Base-by-base conservation (phyloP, 192 early-diverging fungal species). In the Dissophora globulifera region DNA sequence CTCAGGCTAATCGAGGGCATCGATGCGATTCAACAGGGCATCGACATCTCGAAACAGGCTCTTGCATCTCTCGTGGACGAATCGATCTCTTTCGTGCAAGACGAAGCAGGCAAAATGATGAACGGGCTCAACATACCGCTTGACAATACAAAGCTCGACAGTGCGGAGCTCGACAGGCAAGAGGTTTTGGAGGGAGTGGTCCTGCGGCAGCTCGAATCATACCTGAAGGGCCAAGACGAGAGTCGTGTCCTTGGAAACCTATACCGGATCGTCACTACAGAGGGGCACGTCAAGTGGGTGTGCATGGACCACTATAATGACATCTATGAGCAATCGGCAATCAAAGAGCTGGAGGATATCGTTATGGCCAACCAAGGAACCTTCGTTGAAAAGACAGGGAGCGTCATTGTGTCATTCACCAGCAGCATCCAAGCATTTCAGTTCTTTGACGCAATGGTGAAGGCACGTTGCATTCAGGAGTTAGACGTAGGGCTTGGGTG, bases 261-360 rank as follows among this genome's bases (percentile, higher is more conserved):
- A 9, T 67, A 50, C 46, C 35, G 64, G 6, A 67, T 67, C 2
- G 54, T 57, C 8, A 67, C 64, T 5, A 7, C 13, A 2, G 52
- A 55, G 25, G 64, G 64, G 3, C 53, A 67, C 17, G 64, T 67
- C 31, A 67, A 67, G 45, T 67, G 64, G 64, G 64, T 67, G 0
- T 67, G 64, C 54, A 46, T n/a, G 26, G 35, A 38, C 35, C 35
- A 38, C 13, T 38, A 38, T 13, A 6, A 13, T 13, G 35, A 38
- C 35, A 38, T 38, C 35, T 38, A 38, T 38, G 7, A 38, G 35
- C 35, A 38, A 13, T 38, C 35, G 35, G 35, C 35, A 38, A 38
- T 38, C 35, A 38, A 38, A 6, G 35, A 38, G 7, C 35, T 38
- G 13, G 13, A 38, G 35, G 35, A 38, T 6, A 38, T 38, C 13